Base-by-base conservation (phyloP, 2,329 filamentous ascomycete species). In the Raffaelea deltoideospora region DNA sequence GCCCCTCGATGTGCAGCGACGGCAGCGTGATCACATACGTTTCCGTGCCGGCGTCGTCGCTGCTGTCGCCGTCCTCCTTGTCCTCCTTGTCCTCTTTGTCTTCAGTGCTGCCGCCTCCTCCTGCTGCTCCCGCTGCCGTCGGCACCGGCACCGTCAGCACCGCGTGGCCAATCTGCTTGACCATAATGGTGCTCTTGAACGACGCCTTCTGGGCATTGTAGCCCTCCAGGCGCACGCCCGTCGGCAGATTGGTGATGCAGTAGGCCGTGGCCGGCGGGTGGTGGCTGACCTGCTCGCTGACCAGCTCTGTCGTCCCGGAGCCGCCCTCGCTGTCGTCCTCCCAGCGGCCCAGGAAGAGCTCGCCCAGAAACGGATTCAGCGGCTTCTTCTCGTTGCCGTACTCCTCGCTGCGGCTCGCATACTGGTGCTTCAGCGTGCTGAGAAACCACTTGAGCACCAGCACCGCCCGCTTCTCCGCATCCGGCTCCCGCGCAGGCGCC, bases 191-290 rank as follows among this genome's bases (percentile, higher is more conserved):
- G 48, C 80, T 79, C 43, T 81, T 83, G 59, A 98, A 95, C 14
- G 85, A 92, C 4, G 88, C 87, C 58, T 94, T 96, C 54, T 96
- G 90, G 14, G 83, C 88, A 52, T 96, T 95, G 63, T 94, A 95
- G 37, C 88, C 88, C 62, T 79, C 65, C n/a, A 79, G 61, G 51
- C 68, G 67, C 34, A 96, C 75, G 41, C 86, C 85, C 43, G 90
- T 75, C 52, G 84, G 74, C 44, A 79, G 64, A 59, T 98, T 96
- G 59, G 75, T 79, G 55, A 96, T 93, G 53, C 76, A 79, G 63
- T 96, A 98, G 31, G 88, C 90, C 2, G 88, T 98, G 26, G 86
- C 85, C 3, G 90, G 88, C 36, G 88, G 88, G 54, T 98, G 90
- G 57, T 96, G 88, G 58, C 72, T 78, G 46, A 96, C 90, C 68